Base-by-base conservation (phyloP, 129 eudicot genomes). In the Scalesia atractyloides region DNA sequence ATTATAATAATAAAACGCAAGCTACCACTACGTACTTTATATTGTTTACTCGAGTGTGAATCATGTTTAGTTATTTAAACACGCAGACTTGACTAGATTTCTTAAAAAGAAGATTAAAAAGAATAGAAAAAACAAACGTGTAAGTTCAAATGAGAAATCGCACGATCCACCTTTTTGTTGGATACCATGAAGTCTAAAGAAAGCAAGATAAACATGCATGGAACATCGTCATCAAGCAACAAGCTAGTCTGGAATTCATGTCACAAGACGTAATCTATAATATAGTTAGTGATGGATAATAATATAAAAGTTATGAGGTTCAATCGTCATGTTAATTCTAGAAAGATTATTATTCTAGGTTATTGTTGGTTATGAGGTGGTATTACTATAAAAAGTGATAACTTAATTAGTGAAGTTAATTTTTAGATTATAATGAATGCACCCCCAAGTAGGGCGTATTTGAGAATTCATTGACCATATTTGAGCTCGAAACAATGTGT, bases 121-220 rank as follows among this genome's bases (percentile, higher is more conserved):
- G 30, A 13, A 59, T n/a, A 30, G 13, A 14, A 48, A 58, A 24
- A 24, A 19, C 26, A 75, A 76, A 61, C 53, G 63, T 76, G 68
- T 50, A 76, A 63, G 43, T 63, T 76, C 43, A 58, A 36, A 15
- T 54, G 58, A 41, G 46, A 36, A 44, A 53, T 53, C 59, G 33
- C 9, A 0, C 9, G 34, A 33, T 70, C 64, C 34, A 53, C 43
- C 36, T 20, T 70, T 70, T 54, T 53, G 64, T 69, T 69, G 46
- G n/a, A 68, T 68, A 68, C 13, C n/a, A 14, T 50, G 8, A n/a
- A 49, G 44, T 49, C n/a, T 30, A 0, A n/a, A 50, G 7, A 30
- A 68, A 70, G 75, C 53, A 70, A 39, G 75, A 70, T 70, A 70
- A 70, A 70, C 75, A 56, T 70, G 54, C 75, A 70, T 70, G 54